Evolutionary conservation across 2,329 filamentous ascomycete genomes (phyloP).

Genomic region (Alternaria tenuissima): DNA sequence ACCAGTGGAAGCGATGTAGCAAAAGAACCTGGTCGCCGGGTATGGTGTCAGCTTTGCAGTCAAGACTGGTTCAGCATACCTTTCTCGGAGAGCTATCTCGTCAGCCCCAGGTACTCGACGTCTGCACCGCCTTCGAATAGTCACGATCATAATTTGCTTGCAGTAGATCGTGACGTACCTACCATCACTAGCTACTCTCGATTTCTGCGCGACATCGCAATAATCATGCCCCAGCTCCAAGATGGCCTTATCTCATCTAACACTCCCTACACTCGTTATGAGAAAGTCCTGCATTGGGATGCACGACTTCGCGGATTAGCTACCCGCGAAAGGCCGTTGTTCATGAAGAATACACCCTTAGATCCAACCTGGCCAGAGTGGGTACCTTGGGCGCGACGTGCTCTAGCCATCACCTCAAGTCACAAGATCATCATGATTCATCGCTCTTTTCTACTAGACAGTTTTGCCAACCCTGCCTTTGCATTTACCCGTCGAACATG

Average conservation of each 20-base stretch:
- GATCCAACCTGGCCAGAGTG: conserved; percentile 46
- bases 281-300: conserved; percentile 50
- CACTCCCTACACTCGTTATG: conserved; percentile 51
- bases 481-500: too few species aligned
- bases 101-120: conserved; percentile 41
- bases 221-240: conserved; percentile 39
- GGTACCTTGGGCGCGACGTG: conserved; percentile 34
- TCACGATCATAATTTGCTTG: conserved; percentile 15
- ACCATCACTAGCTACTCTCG: conserved; percentile 44
- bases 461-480: too few species aligned
- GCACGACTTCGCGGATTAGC: conserved; percentile 43
- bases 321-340: conserved; percentile 40
- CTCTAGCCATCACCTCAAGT: conserved; percentile 9
- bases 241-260: conserved; percentile 37
- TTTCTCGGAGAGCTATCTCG: conserved; percentile 50
- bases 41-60: conserved; percentile 50
- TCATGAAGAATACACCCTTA: conserved; percentile 40
- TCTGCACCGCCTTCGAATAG: conserved; percentile 43
- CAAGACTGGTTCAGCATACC: conserved; percentile 54
- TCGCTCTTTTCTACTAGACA: too few species aligned
- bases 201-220: conserved; percentile 46
- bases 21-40: conserved; percentile 44
- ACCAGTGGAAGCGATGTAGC: neutral
- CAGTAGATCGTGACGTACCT: conserved; percentile 29
- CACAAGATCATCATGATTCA: too few species aligned